These are phyloP conservation scores for Aspergillus haitiensis DNA, from an alignment of 495 filamentous ascomycete genomes.

Conservation along the genomic window DNA sequence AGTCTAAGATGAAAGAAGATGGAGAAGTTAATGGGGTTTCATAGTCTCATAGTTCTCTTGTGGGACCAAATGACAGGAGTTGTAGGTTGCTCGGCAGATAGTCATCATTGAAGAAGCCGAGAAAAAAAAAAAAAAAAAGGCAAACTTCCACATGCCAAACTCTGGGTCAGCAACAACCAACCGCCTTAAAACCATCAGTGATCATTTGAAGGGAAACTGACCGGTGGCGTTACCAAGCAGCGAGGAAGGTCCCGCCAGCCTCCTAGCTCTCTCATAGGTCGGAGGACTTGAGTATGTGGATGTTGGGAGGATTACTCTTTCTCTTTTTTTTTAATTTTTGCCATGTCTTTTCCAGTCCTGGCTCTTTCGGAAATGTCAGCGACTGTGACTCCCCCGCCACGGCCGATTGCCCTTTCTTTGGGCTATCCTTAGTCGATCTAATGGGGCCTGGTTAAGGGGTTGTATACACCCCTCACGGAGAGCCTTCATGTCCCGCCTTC, in stretches of 20 bases:
- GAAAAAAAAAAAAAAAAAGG: not conserved
- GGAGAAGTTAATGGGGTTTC: too few species aligned
- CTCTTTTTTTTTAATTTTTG: not conserved
- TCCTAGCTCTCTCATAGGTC: not conserved
- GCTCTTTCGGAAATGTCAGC: not conserved
- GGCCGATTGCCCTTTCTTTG: not conserved
- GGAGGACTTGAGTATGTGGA: not conserved
- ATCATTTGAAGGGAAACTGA: conserved; percentile 9
- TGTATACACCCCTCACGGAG: not conserved
- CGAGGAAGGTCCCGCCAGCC: not conserved
- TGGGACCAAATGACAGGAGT: too few species aligned
- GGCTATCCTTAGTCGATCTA: not conserved
- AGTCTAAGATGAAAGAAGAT: too few species aligned
- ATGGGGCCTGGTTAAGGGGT: not conserved
- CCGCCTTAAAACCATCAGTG: too few species aligned
- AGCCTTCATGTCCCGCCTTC: not conserved
- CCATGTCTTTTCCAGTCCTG: not conserved
- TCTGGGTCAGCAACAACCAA: not conserved
- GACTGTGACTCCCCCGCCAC: not conserved
- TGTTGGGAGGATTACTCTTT: not conserved
- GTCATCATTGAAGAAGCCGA: not conserved
- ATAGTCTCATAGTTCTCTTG: too few species aligned
- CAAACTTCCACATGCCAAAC: not conserved
- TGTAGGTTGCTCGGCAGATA: not conserved
- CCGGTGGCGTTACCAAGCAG: not conserved